These are phyloP conservation scores for Cordyceps cicadae DNA, from an alignment of 2,329 filamentous ascomycete genomes.

Conservation along the genomic window DNA sequence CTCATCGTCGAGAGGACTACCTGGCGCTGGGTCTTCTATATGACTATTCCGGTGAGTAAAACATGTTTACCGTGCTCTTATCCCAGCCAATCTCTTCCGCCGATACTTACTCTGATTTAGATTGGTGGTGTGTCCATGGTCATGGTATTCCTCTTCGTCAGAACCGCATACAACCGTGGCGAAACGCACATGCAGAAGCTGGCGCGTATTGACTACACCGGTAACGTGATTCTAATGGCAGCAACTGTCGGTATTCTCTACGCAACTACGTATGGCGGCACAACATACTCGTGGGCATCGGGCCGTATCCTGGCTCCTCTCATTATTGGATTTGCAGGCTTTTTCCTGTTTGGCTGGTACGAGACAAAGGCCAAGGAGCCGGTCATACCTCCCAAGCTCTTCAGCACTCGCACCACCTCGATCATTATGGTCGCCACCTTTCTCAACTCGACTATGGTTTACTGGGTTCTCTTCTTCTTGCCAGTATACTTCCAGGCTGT, in stretches of 20 bases:
- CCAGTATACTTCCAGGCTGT: constrained; percentile 13
- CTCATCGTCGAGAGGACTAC: constrained; percentile 14
- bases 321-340: constrained; percentile 28
- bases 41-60: constrained; percentile 24
- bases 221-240: constrained; percentile 30
- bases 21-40: constrained; percentile 36
- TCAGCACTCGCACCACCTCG: background rate
- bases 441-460: background rate
- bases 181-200: constrained; percentile 13
- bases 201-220: constrained; percentile 29
- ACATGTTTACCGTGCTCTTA: no score
- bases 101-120: no score
- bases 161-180: constrained; percentile 14
- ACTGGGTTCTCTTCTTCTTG: constrained; percentile 9
- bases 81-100: no score
- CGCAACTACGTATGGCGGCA: constrained; percentile 14
- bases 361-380: constrained; percentile 22
- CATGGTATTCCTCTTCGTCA: constrained; percentile 18
- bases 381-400: constrained; percentile 26
- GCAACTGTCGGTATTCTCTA: constrained; percentile 20
- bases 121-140: constrained; percentile 16
- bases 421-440: constrained; percentile 4
- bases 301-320: constrained; percentile 21
- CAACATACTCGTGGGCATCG: constrained; percentile 5
- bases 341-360: constrained; percentile 25